phyloP scores from a whole-genome alignment of 805 yeast species.

The Lipomyces japonicus region DNA sequence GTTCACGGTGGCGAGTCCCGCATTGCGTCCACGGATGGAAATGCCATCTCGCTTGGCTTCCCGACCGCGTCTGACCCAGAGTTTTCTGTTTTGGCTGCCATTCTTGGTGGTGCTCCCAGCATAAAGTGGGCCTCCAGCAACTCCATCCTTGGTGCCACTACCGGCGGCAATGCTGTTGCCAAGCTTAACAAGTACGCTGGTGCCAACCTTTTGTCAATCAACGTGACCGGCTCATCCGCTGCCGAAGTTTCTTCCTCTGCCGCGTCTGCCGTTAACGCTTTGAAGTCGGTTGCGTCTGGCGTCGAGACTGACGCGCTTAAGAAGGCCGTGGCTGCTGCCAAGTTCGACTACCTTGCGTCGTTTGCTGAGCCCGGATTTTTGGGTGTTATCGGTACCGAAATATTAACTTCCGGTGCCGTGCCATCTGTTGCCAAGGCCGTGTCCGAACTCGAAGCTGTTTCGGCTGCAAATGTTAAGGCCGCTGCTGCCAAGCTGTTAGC shows the following conservation, averaged over 20 bases:
- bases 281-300: conserved; percentile 25
- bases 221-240: conserved; percentile 58
- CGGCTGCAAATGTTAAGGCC: conserved; percentile 38
- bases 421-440: conserved; percentile 33
- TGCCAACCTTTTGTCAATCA: conserved; percentile 74
- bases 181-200: conserved; percentile 63
- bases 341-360: conserved; percentile 53
- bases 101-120: conserved; percentile 49
- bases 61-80: conserved; percentile 66
- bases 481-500: conserved; percentile 38
- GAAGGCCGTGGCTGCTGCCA: conserved; percentile 54
- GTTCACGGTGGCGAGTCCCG: conserved; percentile 61
- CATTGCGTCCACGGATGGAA: conserved; percentile 56
- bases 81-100: conserved; percentile 66
- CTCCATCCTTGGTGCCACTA: conserved; percentile 48
- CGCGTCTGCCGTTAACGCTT: conserved; percentile 36
- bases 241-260: conserved; percentile 58
- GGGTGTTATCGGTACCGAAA: conserved; percentile 24
- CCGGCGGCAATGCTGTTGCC: conserved; percentile 45
- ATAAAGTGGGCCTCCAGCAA: conserved; percentile 54
- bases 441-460: conserved; percentile 26
- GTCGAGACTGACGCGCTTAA: conserved; percentile 41
- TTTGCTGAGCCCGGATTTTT: conserved; percentile 29
- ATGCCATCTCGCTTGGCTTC: conserved; percentile 75
- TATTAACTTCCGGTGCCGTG: conserved; percentile 42